Percentiles rank a stretch among this genome's conserved stretches.
These are phyloP conservation scores for Calcarisporium arbuscula DNA, from an alignment of 2,329 filamentous ascomycete species.

Conservation along the genomic window DNA sequence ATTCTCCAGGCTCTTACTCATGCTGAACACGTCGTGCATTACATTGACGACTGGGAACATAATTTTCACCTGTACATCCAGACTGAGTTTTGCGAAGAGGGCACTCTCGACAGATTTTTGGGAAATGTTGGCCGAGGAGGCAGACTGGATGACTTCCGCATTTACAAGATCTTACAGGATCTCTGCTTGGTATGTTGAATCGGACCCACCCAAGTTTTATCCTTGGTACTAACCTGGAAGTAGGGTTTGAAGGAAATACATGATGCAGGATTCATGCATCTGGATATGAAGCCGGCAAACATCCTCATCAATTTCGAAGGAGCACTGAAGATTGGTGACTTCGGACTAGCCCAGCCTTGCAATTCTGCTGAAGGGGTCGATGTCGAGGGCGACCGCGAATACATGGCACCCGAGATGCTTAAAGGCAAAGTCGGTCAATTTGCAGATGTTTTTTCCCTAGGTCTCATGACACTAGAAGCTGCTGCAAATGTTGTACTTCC, in stretches of 20 bases:
- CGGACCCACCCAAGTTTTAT: neutral
- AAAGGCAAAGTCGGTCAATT: slow-evolving; percentile 82
- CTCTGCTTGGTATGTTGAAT: slow-evolving; percentile 61
- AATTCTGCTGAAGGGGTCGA: slow-evolving; percentile 72
- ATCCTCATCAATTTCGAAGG: slow-evolving; percentile 77
- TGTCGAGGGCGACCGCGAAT: slow-evolving; percentile 90
- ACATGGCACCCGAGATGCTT: slow-evolving; percentile 90
- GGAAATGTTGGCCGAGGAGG: slow-evolving; percentile 76
- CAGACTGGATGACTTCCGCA: slow-evolving; percentile 90
- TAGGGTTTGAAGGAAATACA: slow-evolving; percentile 89
- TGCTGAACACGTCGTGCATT: slow-evolving; percentile 78
- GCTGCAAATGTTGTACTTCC: slow-evolving; percentile 90
- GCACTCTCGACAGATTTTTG: slow-evolving; percentile 81
- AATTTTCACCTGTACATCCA: slow-evolving; percentile 88
- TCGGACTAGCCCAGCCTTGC: slow-evolving; percentile 74
- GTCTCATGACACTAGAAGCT: slow-evolving; percentile 90
- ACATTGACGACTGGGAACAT: slow-evolving; percentile 83
- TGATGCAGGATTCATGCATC: slow-evolving; percentile 75
- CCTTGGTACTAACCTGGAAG: slow-evolving; percentile 8
- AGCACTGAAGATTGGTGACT: slow-evolving; percentile 78
- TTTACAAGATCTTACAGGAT: slow-evolving; percentile 96
- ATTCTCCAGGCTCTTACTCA: slow-evolving; percentile 71
- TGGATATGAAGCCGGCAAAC: slow-evolving; percentile 82
- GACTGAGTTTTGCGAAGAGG: slow-evolving; percentile 94
- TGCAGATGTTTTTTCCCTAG: slow-evolving; percentile 88